Percentiles rank a stretch among this genome's conserved stretches.
These are phyloP conservation scores for Ophiostoma tasmaniense DNA, from an alignment of 2,329 filamentous ascomycete genomes.

Conservation along the genomic window DNA sequence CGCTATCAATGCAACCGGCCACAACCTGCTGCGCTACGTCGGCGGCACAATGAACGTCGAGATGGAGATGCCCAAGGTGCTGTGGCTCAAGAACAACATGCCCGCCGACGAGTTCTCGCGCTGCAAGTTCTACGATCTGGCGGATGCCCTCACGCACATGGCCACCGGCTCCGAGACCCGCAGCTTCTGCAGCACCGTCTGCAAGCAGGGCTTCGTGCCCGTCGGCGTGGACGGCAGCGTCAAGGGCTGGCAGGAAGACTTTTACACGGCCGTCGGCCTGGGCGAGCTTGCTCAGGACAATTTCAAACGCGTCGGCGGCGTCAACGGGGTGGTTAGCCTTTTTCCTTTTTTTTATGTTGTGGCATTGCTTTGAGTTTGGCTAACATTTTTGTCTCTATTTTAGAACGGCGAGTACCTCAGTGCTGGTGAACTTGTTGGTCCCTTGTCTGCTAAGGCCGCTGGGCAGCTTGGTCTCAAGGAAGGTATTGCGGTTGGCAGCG, in stretches of 20 bases:
- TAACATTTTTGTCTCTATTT: slow-evolving; percentile 3
- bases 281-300: slow-evolving; percentile 73
- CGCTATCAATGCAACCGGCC: slow-evolving; percentile 84
- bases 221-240: slow-evolving; percentile 96
- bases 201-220: slow-evolving; percentile 93
- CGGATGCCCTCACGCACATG: slow-evolving; percentile 86
- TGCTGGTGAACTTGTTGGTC: slow-evolving; percentile 83
- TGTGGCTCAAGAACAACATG: slow-evolving; percentile 99
- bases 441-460: slow-evolving; percentile 74
- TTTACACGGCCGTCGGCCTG: slow-evolving; percentile 79
- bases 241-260: slow-evolving; percentile 97
- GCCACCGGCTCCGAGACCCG: slow-evolving; percentile 86
- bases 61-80: slow-evolving; percentile 98
- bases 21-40: slow-evolving; percentile 91
- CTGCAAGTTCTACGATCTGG: slow-evolving; percentile 95
- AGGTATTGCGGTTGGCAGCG: slow-evolving; percentile 87
- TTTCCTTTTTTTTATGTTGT: slow-evolving; percentile 28
- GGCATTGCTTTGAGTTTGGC: neutral
- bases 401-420: slow-evolving; percentile 89
- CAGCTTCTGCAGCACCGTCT: slow-evolving; percentile 92
- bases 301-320: slow-evolving; percentile 88
- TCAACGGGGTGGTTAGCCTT: slow-evolving; percentile 81
- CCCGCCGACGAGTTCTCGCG: slow-evolving; percentile 77
- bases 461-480: slow-evolving; percentile 73
- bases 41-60: slow-evolving; percentile 98